A percentile compares a stretch with the other conserved stretches of the same genome.
Conservation (phyloP, 768 basidiomycete genomes). For the Holtermannia corniformis region DNA sequence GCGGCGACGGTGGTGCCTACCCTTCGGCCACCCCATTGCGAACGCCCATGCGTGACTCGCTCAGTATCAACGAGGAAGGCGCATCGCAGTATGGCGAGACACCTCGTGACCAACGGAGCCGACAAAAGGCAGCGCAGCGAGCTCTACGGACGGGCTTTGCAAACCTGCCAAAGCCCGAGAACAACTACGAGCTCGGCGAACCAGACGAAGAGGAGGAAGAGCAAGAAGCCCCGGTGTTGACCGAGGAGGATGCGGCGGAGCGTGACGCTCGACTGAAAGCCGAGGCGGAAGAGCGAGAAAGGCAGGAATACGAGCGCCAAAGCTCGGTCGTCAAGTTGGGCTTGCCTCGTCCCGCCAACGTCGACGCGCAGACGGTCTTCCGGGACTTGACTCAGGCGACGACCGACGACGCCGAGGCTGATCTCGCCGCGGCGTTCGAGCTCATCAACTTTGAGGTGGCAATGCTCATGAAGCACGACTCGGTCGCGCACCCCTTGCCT, state of each 20-base stretch:
- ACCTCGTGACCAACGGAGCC: constrained; percentile 65
- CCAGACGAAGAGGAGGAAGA: constrained; percentile 71
- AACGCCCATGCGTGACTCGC: constrained; percentile 86
- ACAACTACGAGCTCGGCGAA: constrained; percentile 90
- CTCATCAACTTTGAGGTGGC: constrained; percentile 71
- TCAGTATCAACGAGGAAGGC: constrained; percentile 72
- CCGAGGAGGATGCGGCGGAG: constrained; percentile 86
- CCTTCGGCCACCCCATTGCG: constrained; percentile 65
- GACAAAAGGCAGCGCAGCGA: constrained; percentile 57
- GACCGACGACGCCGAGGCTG: constrained; percentile 46
- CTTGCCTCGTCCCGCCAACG: constrained; percentile 75
- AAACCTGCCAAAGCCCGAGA: constrained; percentile 81
- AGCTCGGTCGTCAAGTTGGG: constrained; percentile 70
- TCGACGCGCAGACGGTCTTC: constrained; percentile 61
- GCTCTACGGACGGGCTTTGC: constrained; percentile 72
- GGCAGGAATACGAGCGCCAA: constrained; percentile 67
- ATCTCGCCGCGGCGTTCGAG: constrained; percentile 49
- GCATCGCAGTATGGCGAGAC: constrained; percentile 55
- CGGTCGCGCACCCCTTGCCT: constrained; percentile 75
- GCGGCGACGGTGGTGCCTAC: constrained; percentile 38
- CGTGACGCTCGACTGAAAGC: constrained; percentile 66
- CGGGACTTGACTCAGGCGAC: constrained; percentile 47
- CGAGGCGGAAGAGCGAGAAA: constrained; percentile 64
- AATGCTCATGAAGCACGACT: constrained; percentile 72
- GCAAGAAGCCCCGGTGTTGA: constrained; percentile 41